Evolutionary conservation across 2,329 filamentous ascomycete genomes (phyloP), one percentile per base, ranked within the genome.

Genomic region (Penicillium hordei): DNA sequence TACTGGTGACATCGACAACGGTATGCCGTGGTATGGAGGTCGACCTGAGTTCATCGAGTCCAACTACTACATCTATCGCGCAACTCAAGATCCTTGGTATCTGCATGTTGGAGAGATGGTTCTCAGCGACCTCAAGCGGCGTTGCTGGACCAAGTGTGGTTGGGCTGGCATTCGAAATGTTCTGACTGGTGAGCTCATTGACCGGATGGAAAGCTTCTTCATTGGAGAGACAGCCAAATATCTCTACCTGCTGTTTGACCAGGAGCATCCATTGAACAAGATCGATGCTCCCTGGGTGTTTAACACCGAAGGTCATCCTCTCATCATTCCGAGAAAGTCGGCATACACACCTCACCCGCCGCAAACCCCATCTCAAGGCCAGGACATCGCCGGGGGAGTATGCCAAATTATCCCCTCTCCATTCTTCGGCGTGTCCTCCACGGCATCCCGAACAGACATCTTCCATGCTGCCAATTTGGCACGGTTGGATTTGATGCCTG

Each of bases 141-240:
- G 93, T 53, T 99, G 94, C 75, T 92, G 91, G 86, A 91, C 92
- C 0, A 83, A 85, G 60, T 99, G 94, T 68, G 94, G 94, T 40
- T 97, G 93, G 92, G 90, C 93, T 15, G 93, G 93, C 0, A 81
- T 97, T 36, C 88, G 92, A 68, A 88, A 93, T 72, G 90, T 93
- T 9, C 80, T 88, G 34, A 90, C 85, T 5, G 93, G 93, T 4
- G 91, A 97, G 75, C 86, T 91, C 75, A 90, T 86, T 65, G 93
- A 99, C 72, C 89, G 94, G 34, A 97, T 97, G 94, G 94, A 99
- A 76, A 97, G 93, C 72, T 99, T 97, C 81, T 97, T 97, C 70
- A 82, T 99, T 1, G 93, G 94, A 15, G 94, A 99, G 76, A 99
- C 94, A 1, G 88, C 91, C 44, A 97, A 97, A 75, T 99, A 99